A percentile compares a stretch with the other conserved stretches of the same genome.
Conservation (phyloP, 129 eudicot species). For the Oenanthe sinensis region DNA sequence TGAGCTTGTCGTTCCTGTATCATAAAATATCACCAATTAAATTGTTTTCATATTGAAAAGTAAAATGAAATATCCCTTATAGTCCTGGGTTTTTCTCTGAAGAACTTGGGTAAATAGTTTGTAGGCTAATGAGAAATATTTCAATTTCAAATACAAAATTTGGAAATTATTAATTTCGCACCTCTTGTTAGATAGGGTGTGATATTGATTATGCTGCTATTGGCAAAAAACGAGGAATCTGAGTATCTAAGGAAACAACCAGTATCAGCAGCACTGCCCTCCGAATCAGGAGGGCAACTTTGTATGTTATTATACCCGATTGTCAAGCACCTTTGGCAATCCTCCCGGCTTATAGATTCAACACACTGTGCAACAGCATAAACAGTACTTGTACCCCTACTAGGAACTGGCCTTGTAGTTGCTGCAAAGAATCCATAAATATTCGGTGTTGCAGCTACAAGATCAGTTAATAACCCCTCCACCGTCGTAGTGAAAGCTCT, state of each 20-base stretch:
- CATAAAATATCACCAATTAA: background rate
- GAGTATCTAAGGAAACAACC: conserved; percentile 25
- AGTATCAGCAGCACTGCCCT: background rate
- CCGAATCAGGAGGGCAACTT: background rate
- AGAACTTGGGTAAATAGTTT: background rate
- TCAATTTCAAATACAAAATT: background rate
- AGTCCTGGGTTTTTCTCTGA: too few relatives aligned
- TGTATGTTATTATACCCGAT: background rate
- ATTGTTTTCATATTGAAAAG: background rate
- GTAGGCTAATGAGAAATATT: background rate
- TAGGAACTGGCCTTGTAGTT: background rate
- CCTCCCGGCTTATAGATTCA: background rate
- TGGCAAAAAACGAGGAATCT: background rate
- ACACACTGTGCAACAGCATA: background rate
- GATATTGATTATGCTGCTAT: background rate
- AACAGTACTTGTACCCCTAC: background rate
- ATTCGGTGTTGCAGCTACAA: conserved; percentile 4
- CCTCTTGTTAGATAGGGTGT: background rate
- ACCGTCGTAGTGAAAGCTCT: background rate
- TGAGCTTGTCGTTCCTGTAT: background rate
- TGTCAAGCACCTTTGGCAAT: conserved; percentile 6
- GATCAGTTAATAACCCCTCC: background rate
- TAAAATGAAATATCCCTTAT: background rate
- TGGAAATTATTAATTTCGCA: background rate
- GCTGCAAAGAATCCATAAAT: conserved; percentile 1